These are phyloP conservation scores for Leucogyrophana mollusca DNA, from an alignment of 768 basidiomycete genomes.

Conservation along the genomic window DNA sequence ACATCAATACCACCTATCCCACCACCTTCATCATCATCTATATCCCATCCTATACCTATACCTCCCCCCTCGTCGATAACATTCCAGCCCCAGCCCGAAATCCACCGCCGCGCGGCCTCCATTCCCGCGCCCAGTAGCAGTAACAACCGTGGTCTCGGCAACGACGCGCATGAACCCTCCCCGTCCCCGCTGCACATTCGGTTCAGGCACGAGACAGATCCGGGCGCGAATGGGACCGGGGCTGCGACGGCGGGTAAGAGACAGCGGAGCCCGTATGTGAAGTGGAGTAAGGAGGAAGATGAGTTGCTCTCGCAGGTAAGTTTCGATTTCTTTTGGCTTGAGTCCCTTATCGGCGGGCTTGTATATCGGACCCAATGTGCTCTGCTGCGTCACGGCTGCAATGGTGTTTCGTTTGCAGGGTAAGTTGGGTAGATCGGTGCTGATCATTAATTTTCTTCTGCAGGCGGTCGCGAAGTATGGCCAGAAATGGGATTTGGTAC, in stretches of 20 bases:
- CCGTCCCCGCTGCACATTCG: too few relatives aligned
- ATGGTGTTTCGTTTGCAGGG: not conserved
- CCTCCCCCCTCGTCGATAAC: not conserved
- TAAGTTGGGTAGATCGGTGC: not conserved
- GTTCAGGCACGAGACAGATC: too few relatives aligned
- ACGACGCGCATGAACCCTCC: too few relatives aligned
- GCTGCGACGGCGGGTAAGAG: constrained; percentile 31
- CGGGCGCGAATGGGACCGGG: not conserved
- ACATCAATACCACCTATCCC: too few relatives aligned
- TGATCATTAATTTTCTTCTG: constrained; percentile 1
- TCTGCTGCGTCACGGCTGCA: not conserved
- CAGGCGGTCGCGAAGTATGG: constrained; percentile 40
- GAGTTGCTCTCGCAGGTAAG: constrained; percentile 37
- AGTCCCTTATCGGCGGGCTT: not conserved
- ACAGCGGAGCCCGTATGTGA: constrained; percentile 39
- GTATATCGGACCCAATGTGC: too few relatives aligned
- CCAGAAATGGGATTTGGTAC: constrained; percentile 39
- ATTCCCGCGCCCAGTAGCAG: constrained; percentile 1
- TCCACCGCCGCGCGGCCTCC: not conserved
- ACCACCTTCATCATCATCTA: too few relatives aligned
- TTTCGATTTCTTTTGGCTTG: not conserved
- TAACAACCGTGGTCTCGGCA: too few relatives aligned
- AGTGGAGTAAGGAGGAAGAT: constrained; percentile 44
- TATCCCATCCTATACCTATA: not conserved
- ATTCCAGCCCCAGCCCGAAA: not conserved